These are phyloP conservation scores for Hordeum marinum DNA, from an alignment of 176 grass and related monocot species.

Conservation along the genomic window DNA sequence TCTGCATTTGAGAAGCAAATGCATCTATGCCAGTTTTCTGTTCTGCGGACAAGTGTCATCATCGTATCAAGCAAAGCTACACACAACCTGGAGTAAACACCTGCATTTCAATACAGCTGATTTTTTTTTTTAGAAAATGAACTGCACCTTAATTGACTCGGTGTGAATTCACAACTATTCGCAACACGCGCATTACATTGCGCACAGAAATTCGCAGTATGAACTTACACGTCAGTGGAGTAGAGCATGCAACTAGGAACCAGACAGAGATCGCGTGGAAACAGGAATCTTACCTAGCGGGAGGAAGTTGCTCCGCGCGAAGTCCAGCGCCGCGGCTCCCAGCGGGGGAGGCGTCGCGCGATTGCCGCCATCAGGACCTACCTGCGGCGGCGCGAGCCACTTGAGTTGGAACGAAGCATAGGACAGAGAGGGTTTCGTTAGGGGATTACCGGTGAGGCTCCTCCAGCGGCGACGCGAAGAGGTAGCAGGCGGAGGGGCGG, in stretches of 20 bases:
- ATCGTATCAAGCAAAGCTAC: constrained; percentile 1
- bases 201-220: neutral
- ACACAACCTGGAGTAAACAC: neutral
- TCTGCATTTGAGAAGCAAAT: neutral
- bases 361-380: constrained; percentile 33
- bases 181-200: neutral
- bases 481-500: constrained; percentile 21
- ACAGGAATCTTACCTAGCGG: constrained; percentile 51
- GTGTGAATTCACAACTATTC: neutral
- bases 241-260: neutral
- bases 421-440: neutral
- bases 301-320: constrained; percentile 76
- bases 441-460: constrained; percentile 26
- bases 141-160: neutral
- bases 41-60: neutral
- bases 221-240: neutral
- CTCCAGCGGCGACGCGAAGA: constrained; percentile 18
- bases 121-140: too few species aligned
- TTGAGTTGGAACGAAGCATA: constrained; percentile 11
- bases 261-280: neutral
- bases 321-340: constrained; percentile 30
- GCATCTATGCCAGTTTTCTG: neutral
- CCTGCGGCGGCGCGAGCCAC: constrained; percentile 33
- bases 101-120: neutral
- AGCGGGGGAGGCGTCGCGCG: constrained; percentile 19